Evolutionary conservation across 78 protist genomes (phyloP).

Genomic region (Anaeramoeba flamelloides): DNA sequence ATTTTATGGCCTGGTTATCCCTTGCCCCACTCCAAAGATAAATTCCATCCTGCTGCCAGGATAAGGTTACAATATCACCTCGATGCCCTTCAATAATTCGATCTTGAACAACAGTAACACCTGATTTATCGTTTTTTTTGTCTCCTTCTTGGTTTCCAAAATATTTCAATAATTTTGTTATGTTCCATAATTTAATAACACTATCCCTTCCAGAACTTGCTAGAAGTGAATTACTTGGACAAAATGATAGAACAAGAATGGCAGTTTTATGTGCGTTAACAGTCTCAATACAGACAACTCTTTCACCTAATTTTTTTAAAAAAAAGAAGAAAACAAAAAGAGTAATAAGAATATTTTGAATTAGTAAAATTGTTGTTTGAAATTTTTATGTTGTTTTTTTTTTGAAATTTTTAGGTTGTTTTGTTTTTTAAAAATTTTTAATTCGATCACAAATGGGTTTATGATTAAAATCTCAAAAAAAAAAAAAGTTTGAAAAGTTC

Average conservation of each 20-base stretch:
- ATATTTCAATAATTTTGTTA: neutral
- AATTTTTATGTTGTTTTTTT: too few relatives aligned
- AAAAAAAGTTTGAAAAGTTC: too few relatives aligned
- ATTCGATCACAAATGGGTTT: too few relatives aligned
- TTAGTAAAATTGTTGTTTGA: too few relatives aligned
- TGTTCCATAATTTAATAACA: neutral
- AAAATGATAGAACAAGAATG: neutral
- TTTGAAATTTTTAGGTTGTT: too few relatives aligned
- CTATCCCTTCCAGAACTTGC: neutral
- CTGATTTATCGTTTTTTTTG: neutral
- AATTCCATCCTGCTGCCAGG: neutral
- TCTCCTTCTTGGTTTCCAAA: neutral
- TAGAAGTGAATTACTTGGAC: neutral
- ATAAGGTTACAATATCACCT: neutral
- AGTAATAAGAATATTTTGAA: too few relatives aligned
- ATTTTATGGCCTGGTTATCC: neutral
- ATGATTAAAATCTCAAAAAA: too few relatives aligned
- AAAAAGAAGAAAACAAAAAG: too few relatives aligned
- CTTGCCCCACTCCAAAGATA: neutral
- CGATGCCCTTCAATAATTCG: neutral
- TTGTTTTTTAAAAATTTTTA: too few relatives aligned
- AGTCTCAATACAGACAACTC: neutral
- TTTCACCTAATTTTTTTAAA: too few relatives aligned
- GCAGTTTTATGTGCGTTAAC: neutral
- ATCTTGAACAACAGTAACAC: neutral